These are phyloP conservation scores for Globisporangium mamillatum DNA, from an alignment of 352 stramenopile species.

Conservation along the genomic window DNA sequence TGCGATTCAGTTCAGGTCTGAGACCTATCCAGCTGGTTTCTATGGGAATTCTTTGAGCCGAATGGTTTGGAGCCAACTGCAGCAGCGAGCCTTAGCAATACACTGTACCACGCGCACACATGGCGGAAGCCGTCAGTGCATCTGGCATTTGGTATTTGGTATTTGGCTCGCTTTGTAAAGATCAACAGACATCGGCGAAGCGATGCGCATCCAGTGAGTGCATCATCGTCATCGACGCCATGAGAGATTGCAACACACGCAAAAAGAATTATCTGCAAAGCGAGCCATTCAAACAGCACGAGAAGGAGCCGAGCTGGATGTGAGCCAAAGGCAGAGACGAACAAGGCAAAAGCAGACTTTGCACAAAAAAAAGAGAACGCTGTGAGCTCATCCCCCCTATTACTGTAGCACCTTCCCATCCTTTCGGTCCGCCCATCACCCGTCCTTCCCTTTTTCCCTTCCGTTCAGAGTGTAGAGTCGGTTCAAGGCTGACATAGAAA, in stretches of 20 bases:
- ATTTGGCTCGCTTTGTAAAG: neutral
- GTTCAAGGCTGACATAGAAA: slow-evolving; percentile 2
- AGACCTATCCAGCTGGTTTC: neutral
- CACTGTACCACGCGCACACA: neutral
- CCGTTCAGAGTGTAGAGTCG: slow-evolving; percentile 12
- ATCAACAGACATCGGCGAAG: neutral
- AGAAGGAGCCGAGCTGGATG: no score
- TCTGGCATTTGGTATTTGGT: neutral
- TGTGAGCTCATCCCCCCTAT: neutral
- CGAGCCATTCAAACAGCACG: neutral
- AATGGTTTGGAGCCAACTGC: neutral
- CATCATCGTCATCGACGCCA: neutral
- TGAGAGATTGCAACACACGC: neutral
- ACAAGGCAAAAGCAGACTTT: neutral
- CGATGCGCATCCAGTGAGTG: neutral
- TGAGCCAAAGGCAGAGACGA: slow-evolving; percentile 2
- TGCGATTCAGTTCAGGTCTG: no score
- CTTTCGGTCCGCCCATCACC: slow-evolving; percentile 10
- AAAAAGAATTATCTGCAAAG: neutral
- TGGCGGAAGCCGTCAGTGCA: neutral
- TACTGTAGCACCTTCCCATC: neutral
- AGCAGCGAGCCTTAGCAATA: no score
- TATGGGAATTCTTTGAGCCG: neutral
- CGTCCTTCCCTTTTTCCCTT: neutral
- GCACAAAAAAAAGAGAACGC: neutral